Percentiles rank a stretch among this genome's conserved stretches.
Evolutionary conservation across 345 rosid genomes (phyloP).

Genomic region (Pelargonium nanum): DNA sequence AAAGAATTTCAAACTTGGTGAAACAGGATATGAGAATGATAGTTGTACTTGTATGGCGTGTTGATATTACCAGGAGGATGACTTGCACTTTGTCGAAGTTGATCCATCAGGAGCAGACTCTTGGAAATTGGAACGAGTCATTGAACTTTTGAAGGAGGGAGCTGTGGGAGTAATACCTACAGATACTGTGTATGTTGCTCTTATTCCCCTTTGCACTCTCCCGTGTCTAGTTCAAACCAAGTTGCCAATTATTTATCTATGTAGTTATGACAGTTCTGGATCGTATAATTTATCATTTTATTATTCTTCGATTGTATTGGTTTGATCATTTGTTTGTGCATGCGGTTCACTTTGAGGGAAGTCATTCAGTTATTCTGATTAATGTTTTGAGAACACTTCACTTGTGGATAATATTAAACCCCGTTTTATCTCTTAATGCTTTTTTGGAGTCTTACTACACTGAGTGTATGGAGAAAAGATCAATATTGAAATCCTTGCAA

Average conservation of each 20-base stretch:
- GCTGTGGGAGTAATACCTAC: constrained; percentile 97
- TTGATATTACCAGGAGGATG: constrained; percentile 39
- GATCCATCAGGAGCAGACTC: constrained; percentile 59
- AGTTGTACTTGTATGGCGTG: neutral
- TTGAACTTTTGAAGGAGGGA: constrained; percentile 64
- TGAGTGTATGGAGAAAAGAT: neutral
- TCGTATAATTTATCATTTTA: neutral
- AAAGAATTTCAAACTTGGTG: neutral
- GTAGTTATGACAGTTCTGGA: neutral
- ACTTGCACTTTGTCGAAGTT: constrained; percentile 51
- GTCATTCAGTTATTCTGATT: neutral
- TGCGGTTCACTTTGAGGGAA: neutral
- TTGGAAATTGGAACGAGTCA: constrained; percentile 61
- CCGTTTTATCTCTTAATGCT: neutral
- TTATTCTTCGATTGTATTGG: neutral
- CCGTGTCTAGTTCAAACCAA: neutral
- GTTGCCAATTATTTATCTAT: neutral
- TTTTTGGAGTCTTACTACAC: neutral
- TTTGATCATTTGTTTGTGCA: neutral
- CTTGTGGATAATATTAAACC: neutral
- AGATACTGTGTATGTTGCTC: constrained; percentile 51
- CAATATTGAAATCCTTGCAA: neutral
- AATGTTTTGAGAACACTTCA: neutral
- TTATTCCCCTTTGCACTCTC: neutral
- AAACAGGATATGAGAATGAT: neutral